Conservation (phyloP, 2,329 filamentous ascomycete genomes). For the Sporothrix inflata region DNA sequence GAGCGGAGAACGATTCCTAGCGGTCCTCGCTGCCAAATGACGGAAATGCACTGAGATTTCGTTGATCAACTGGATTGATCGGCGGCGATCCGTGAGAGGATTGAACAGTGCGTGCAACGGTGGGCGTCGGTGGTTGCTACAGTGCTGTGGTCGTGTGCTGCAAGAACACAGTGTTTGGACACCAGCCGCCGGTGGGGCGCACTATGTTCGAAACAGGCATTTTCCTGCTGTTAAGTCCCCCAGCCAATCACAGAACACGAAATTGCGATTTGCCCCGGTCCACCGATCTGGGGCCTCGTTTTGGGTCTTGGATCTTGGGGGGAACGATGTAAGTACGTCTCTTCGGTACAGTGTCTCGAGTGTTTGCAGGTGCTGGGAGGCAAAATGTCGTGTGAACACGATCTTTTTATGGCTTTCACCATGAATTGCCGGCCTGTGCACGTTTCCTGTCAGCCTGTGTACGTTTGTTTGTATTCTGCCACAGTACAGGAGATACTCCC, state of each 20-base stretch:
- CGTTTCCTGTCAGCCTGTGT: neutral
- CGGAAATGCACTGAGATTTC: neutral
- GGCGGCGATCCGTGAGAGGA: neutral
- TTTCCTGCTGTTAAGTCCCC: neutral
- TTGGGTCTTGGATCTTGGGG: neutral
- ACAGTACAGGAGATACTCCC: neutral
- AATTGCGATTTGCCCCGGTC: slow-evolving; percentile 24
- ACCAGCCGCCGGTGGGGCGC: neutral
- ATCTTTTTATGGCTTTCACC: neutral
- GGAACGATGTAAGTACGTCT: neutral
- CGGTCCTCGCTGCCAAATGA: neutral
- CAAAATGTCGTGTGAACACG: neutral
- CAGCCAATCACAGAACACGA: slow-evolving; percentile 33
- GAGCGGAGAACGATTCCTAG: neutral
- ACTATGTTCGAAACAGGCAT: slow-evolving; percentile 30
- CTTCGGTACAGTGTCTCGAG: neutral
- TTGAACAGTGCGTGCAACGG: neutral
- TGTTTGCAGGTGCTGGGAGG: slow-evolving; percentile 4
- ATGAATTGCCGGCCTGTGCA: neutral
- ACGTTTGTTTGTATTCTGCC: neutral
- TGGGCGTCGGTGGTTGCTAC: no score
- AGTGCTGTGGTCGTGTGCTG: neutral
- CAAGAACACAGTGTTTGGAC: neutral
- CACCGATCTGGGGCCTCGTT: slow-evolving; percentile 20
- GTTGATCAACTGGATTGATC: neutral